phyloP scores from a whole-genome alignment of 1,139 yeast species.

The Debaryomyces nepalensis region DNA sequence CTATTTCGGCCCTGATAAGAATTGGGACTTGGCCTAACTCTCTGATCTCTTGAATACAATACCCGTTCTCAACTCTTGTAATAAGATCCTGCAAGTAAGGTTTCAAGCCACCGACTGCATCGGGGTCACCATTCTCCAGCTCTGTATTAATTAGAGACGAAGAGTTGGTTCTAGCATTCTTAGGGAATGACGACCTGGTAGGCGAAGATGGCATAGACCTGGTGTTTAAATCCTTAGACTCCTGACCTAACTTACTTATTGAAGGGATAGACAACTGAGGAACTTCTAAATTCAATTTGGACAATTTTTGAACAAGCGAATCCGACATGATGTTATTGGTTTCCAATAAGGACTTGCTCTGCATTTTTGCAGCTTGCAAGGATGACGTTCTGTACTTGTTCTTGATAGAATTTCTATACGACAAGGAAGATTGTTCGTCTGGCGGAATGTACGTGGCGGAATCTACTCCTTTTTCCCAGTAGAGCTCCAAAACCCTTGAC shows the following conservation, averaged over 20 bases:
- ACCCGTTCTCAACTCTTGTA: slow-evolving; percentile 65
- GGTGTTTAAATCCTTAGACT: slow-evolving; percentile 18
- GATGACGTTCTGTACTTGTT: slow-evolving; percentile 79
- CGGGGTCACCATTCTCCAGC: slow-evolving; percentile 19
- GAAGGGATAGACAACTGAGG: slow-evolving; percentile 56
- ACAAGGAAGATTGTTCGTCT: slow-evolving; percentile 78
- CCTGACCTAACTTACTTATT: slow-evolving; percentile 14
- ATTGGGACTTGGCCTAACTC: slow-evolving; percentile 84
- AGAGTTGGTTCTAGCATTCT: slow-evolving; percentile 31
- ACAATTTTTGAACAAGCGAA: slow-evolving; percentile 51
- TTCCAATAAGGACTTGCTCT: slow-evolving; percentile 41
- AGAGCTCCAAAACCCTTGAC: slow-evolving; percentile 72
- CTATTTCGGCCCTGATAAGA: slow-evolving; percentile 86
- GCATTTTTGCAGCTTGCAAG: slow-evolving; percentile 66
- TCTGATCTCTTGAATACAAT: slow-evolving; percentile 75
- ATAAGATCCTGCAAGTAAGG: slow-evolving; percentile 60
- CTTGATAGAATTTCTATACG: slow-evolving; percentile 77
- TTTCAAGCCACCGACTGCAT: slow-evolving; percentile 44
- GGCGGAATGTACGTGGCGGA: slow-evolving; percentile 90
- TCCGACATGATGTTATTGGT: slow-evolving; percentile 37
- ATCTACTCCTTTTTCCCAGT: slow-evolving; percentile 91
- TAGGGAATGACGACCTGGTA: slow-evolving; percentile 30
- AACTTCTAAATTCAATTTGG: slow-evolving; percentile 52
- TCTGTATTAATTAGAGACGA: slow-evolving; percentile 25
- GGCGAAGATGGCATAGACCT: slow-evolving; percentile 37